Evolutionary conservation across 768 basidiomycete genomes (phyloP).

Genomic region (Mycena galopus): DNA sequence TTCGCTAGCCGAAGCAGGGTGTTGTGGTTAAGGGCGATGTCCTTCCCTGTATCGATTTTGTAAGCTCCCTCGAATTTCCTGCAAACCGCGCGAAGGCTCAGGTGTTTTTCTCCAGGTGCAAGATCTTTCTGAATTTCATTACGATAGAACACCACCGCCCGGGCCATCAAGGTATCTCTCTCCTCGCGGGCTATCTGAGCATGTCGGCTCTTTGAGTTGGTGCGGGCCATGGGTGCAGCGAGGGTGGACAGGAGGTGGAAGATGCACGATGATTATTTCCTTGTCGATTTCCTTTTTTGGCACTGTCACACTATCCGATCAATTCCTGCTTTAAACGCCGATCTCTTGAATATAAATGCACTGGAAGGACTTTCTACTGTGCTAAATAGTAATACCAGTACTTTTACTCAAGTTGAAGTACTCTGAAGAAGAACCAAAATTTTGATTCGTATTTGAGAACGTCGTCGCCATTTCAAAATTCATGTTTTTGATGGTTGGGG

Average conservation of each 20-base stretch:
- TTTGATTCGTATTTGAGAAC: neutral
- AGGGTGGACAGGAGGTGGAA: neutral
- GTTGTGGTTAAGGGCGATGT: constrained; percentile 31
- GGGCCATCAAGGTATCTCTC: neutral
- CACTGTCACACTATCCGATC: neutral
- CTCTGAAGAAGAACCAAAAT: neutral
- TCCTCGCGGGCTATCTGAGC: neutral
- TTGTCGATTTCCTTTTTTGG: neutral
- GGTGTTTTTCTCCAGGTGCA: neutral
- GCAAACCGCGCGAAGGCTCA: constrained; percentile 31
- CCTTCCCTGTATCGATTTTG: constrained; percentile 28
- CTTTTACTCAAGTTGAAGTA: neutral
- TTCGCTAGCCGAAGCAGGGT: constrained; percentile 39
- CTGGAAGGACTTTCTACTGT: neutral
- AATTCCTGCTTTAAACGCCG: neutral
- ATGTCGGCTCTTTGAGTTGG: neutral
- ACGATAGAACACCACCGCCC: constrained; percentile 6
- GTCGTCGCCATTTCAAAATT: neutral
- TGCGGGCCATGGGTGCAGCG: neutral
- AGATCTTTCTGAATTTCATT: constrained; percentile 7
- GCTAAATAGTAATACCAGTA: neutral
- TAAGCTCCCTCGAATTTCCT: constrained; percentile 24
- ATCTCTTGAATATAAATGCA: neutral
- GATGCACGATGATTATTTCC: neutral
- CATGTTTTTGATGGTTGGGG: neutral